Base-by-base conservation (phyloP, 176 grass and related monocot genomes). In the Triticum turgidum region DNA sequence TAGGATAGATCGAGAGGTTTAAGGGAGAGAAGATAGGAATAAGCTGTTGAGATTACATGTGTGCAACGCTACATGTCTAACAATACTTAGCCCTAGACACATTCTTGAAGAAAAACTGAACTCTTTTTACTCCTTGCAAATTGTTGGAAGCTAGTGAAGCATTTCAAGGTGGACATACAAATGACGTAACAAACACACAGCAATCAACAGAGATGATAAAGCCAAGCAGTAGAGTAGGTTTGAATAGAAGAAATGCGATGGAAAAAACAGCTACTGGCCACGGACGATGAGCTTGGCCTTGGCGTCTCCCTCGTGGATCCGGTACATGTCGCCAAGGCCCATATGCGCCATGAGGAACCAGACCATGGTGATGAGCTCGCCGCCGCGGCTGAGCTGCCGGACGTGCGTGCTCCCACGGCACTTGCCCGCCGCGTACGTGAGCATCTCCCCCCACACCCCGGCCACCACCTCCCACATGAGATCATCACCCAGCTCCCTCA, bases 271-370 rank as follows among this genome's bases (percentile, higher is more conserved):
- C 51, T 84, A 84, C 75, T 84, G 87, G 39, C 56, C 73, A 1
- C 30, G 22, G 22, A 90, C 18, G 73, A 90, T 73, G 73, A 90
- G 73, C 79, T 83, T 90, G 13, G 80, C 80, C 13, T 17, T 74
- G 74, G 66, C 42, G 58, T 67, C 66, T 0, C 74, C 74, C 0
- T 72, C 18, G 18, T 79, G 66, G 33, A 73, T 90, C 56, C 64
- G 58, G 89, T 87, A 87, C 84, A 67, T 79, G 58, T 90, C 84
- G 2, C 89, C 44, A 4, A 90, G 34, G 0, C 84, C 84, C 84
- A 90, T 83, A 34, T 90, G 89, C 25, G 66, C 73, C 84, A 90
- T 90, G 65, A 90, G 74, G 33, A 83, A 83, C 89, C 89, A 87
- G 8, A 90, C 84, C 65, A 90, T 5, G 0, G 89, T 90, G 89